Evolutionary conservation across 2,329 filamentous ascomycete genomes (phyloP).

Genomic region (Nothophoma quercina): DNA sequence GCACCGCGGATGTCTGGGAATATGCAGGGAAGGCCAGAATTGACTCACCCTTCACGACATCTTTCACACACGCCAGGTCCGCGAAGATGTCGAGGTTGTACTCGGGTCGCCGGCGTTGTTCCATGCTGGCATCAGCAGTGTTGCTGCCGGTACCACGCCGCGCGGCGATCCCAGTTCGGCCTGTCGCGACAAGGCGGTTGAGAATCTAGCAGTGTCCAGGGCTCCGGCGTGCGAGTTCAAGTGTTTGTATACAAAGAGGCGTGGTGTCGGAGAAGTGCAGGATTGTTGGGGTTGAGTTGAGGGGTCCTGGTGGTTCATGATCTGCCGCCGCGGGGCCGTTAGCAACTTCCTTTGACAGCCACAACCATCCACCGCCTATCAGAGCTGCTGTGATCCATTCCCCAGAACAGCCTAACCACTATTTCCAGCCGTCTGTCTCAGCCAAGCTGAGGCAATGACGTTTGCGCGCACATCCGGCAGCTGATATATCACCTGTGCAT

Average conservation of each 20-base stretch:
- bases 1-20: conserved; percentile 14
- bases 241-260: conserved; percentile 20
- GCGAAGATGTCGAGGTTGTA: conserved; percentile 95
- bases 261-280: conserved; percentile 19
- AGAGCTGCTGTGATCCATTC: conserved; percentile 17
- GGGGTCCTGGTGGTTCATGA: conserved; percentile 8
- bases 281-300: conserved; percentile 19
- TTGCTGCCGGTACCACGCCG: conserved; percentile 16
- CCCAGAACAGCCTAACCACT: conserved; percentile 8
- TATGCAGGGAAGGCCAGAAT: conserved; percentile 9
- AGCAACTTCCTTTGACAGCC: conserved; percentile 9
- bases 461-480: conserved; percentile 2
- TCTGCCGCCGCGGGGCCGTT: conserved; percentile 6
- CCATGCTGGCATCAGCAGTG: conserved; percentile 58
- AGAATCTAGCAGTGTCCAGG: neutral
- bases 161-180: conserved; percentile 10
- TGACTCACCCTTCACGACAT: conserved; percentile 83
- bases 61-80: conserved; percentile 86
- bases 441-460: conserved; percentile 13
- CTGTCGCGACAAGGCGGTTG: conserved; percentile 2
- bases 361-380: conserved; percentile 18
- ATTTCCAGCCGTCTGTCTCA: conserved; percentile 25
- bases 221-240: neutral
- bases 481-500: conserved; percentile 15
- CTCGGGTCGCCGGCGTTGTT: conserved; percentile 75